Evolutionary conservation across 2,329 filamentous ascomycete species (phyloP).

Genomic region (Cercospora sp.): DNA sequence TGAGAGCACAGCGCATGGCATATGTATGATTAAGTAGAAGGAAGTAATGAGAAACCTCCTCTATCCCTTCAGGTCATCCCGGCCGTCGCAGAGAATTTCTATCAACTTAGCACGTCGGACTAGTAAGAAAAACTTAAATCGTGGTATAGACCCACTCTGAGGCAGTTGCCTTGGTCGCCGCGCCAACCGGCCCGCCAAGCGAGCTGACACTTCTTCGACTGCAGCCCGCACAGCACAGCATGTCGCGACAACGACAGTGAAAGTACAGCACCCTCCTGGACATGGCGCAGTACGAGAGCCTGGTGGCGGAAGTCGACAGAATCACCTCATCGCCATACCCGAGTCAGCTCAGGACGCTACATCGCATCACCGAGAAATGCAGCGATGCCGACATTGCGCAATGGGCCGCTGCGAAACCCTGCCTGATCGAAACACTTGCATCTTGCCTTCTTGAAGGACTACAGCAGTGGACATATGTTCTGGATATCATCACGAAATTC

Average conservation of each 20-base stretch:
- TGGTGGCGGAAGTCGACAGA: constrained; percentile 33
- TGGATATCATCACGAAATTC: constrained; percentile 53
- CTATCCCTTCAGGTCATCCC: background rate
- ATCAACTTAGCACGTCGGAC: background rate
- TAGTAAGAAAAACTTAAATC: background rate
- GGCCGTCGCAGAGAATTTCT: background rate
- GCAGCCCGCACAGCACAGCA: background rate
- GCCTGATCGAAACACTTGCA: constrained; percentile 50
- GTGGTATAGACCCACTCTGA: constrained; percentile 12
- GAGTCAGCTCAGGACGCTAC: constrained; percentile 26
- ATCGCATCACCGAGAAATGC: constrained; percentile 24
- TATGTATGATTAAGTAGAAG: background rate
- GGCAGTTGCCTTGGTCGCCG: constrained; percentile 7
- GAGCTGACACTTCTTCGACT: background rate
- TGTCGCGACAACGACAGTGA: background rate
- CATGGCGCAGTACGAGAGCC: constrained; percentile 22
- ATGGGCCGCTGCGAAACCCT: constrained; percentile 53
- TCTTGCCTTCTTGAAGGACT: constrained; percentile 52
- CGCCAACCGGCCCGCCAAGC: constrained; percentile 5
- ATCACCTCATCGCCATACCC: constrained; percentile 39
- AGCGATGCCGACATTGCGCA: constrained; percentile 42
- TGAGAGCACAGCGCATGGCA: background rate
- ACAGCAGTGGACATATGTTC: constrained; percentile 52
- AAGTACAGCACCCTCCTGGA: background rate
- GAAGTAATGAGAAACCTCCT: background rate